Evolutionary conservation across 2,329 filamentous ascomycete genomes (phyloP), one percentile per base, ranked within the genome.

Genomic region (Neonectria ditissima): DNA sequence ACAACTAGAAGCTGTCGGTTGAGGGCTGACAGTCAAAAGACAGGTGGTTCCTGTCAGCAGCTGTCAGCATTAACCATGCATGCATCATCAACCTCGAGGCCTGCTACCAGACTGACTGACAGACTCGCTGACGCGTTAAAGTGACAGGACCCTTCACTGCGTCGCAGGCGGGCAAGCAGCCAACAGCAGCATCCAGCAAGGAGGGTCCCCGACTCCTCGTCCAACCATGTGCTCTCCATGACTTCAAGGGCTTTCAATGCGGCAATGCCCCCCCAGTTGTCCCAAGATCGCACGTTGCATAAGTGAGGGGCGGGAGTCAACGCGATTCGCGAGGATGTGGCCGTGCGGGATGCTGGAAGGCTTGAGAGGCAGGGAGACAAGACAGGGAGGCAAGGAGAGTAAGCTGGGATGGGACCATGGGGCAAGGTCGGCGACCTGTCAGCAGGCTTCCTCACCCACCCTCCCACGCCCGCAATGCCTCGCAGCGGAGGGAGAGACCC

Each of bases 251-350:
- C 47, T 50, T 44, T 32, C 22, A 32, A 37, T 28, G 24, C 41
- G 37, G 37, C 37, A 41, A 20, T 41, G n/a, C 37, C n/a, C 37
- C 37, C 14, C 37, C 37, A 39, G 37, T n/a, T 39, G 22, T 34
- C 20, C 45, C 44, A 44, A 61, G 52, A 50, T 55, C 37, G 52
- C 50, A 51, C 52, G 52, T 44, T 55, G 58, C 55, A 44, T 41
- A 30, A 34, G 57, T 61, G 57, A 65, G 62, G 62, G 62, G 53
- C 62, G 62, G 61, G 61, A 63, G 48, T 24, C 32, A 34, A 51
- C 24, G 41, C 53, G 62, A 65, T 65, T 65, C 54, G 62, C 53
- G 57, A 34, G 52, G 24, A 26, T 47, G 30, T 37, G 44, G 37
- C 34, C 22, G 30, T 24, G 30, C 20, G 39, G 48, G 14, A 44